Base-by-base conservation (phyloP, 345 rosid species). In the Toxicodendron radicans region DNA sequence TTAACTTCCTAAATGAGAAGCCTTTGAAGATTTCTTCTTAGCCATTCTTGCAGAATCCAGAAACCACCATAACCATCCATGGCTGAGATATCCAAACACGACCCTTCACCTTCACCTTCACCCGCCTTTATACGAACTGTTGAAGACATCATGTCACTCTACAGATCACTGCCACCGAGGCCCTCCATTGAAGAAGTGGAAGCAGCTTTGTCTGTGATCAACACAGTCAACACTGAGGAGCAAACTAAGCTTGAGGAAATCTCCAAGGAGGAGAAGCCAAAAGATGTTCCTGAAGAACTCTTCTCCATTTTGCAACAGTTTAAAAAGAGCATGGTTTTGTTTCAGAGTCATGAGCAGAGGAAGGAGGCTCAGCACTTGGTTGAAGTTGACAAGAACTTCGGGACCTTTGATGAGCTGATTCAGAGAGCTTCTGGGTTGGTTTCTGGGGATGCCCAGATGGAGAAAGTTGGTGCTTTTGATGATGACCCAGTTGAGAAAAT, bases 101-200 rank as follows among this genome's bases (percentile, higher is more conserved):
- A 74, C 35, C 82, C 78, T 14, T 76, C 90, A 0, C 83, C 78
- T 11, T 76, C n/a, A 30, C 82, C 78, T 14, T 76, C 90, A 0
- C 83, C 87, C 11, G 84, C 83, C 73, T 56, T 84, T 23, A 23
- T 63, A 17, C 85, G 79, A 57, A 73, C 90, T 32, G 79, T 87
- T 16, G 83, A 74, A 32, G 92, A 90, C 73, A 87, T 87, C 81
- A 85, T 73, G 84, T 73, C 79, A 24, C 81, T 86, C 43, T 85
- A 80, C 83, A 82, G 81, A 67, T 87, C 89, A 71, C 84, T 90
- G 23, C 92, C 94, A 2, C 76, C 84, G 8, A 75, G 94, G 66
- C 92, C 91, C 53, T 72, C 89, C 69, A 69, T 87, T 51, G 92
- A 82, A 69, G 90, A 87, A 52, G 83, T 87, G 7, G 89, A 82